phyloP scores from a whole-genome alignment of 2,329 filamentous ascomycete species.

The Gaeumannomyces sp. region DNA sequence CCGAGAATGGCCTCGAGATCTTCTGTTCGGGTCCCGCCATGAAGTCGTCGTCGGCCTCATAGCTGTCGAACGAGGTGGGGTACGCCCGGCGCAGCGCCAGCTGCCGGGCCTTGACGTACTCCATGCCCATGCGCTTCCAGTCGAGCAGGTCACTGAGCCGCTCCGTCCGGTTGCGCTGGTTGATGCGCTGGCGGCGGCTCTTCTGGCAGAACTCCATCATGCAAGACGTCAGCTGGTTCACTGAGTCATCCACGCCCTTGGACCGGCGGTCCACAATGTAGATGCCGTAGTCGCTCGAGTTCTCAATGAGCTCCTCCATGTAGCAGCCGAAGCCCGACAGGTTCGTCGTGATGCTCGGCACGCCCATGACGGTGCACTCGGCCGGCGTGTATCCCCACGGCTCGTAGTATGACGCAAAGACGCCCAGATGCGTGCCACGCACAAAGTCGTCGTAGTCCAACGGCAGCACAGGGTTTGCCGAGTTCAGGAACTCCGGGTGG shows the following conservation, averaged over 20 bases:
- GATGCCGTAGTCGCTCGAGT: slow-evolving; percentile 95
- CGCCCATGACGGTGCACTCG: slow-evolving; percentile 98
- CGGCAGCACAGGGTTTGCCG: slow-evolving; percentile 87
- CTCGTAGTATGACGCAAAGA: slow-evolving; percentile 98
- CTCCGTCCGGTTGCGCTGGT: slow-evolving; percentile 96
- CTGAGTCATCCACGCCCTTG: slow-evolving; percentile 95
- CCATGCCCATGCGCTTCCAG: slow-evolving; percentile 99
- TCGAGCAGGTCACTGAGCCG: slow-evolving; percentile 89
- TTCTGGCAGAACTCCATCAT: slow-evolving; percentile 95
- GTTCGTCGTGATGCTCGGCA: slow-evolving; percentile 97
- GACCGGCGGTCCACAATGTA: slow-evolving; percentile 95
- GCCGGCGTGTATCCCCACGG: slow-evolving; percentile 98
- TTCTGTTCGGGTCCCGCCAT: slow-evolving; percentile 92
- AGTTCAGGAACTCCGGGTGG: slow-evolving; percentile 96
- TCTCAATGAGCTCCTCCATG: slow-evolving; percentile 99
- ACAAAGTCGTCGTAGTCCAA: slow-evolving; percentile 99
- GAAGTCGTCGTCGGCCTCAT: slow-evolving; percentile 73
- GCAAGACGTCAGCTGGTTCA: slow-evolving; percentile 85
- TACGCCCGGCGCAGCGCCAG: slow-evolving; percentile 88
- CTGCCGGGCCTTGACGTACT: slow-evolving; percentile 96
- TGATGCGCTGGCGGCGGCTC: slow-evolving; percentile 93
- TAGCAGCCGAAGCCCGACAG: slow-evolving; percentile 97
- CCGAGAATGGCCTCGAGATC: slow-evolving; percentile 89
- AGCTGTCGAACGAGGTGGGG: slow-evolving; percentile 73
- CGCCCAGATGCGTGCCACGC: slow-evolving; percentile 87